These are phyloP conservation scores for Globisporangium apiculatum DNA, from an alignment of 352 stramenopile species.

Conservation along the genomic window DNA sequence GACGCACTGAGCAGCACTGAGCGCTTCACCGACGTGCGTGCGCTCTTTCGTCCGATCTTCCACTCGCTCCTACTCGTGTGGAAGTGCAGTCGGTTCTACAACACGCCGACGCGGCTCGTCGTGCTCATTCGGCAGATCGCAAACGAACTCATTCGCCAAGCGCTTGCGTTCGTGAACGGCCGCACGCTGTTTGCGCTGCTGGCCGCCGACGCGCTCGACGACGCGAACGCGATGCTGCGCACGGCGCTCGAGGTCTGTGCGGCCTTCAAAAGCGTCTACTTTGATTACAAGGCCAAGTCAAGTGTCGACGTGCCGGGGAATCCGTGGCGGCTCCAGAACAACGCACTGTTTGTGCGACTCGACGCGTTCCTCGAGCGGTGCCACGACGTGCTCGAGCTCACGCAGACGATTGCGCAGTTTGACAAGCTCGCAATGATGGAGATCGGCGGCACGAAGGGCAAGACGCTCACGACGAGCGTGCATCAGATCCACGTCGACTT, in stretches of 20 bases:
- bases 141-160: slow-evolving; percentile 85
- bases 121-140: slow-evolving; percentile 86
- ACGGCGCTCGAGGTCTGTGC: slow-evolving; percentile 76
- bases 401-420: slow-evolving; percentile 87
- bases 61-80: slow-evolving; percentile 87
- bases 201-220: slow-evolving; percentile 62
- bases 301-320: slow-evolving; percentile 75
- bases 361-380: slow-evolving; percentile 90
- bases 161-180: slow-evolving; percentile 64
- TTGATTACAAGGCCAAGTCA: slow-evolving; percentile 89
- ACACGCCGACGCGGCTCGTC: slow-evolving; percentile 81
- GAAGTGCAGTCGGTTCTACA: slow-evolving; percentile 90
- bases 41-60: slow-evolving; percentile 82
- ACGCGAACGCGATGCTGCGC: slow-evolving; percentile 66
- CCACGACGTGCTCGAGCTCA: slow-evolving; percentile 88
- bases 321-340: slow-evolving; percentile 89
- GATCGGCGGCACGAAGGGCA: slow-evolving; percentile 90
- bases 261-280: slow-evolving; percentile 89
- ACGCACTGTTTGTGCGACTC: slow-evolving; percentile 86
- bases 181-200: slow-evolving; percentile 77
- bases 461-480: slow-evolving; percentile 87
- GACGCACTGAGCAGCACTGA: slow-evolving; percentile 24
- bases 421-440: slow-evolving; percentile 84
- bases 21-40: slow-evolving; percentile 39
- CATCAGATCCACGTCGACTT: slow-evolving; percentile 88